Base-by-base conservation (phyloP, 129 eudicot species). In the Lonicera japonica region DNA sequence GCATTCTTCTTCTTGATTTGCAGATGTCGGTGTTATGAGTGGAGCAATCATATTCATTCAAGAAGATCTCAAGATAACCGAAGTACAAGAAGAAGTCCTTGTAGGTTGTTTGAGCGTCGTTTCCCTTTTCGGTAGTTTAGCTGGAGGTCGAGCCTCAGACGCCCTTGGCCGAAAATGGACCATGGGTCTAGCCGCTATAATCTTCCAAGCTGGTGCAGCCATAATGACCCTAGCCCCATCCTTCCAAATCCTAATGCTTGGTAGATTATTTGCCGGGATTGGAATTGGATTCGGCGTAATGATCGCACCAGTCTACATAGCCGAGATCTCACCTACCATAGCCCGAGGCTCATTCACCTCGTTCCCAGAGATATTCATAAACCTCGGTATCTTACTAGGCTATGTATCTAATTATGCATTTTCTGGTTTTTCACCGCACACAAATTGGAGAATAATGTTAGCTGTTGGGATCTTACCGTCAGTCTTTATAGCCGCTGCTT, bases 21-120 rank as follows among this genome's bases (percentile, higher is more conserved):
- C 90, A 88, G 94, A 88, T 82, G 85, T 84, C 7, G 96, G 96
- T 47, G 96, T 88, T 53, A 88, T 88, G 96, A 85, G 96, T 62
- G 96, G 96, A 64, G 96, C 96, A 51, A 84, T 88, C 60, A 61
- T 88, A 62, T 88, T 88, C 52, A 82, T 88, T 40, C 78, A 88
- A 69, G 87, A 84, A 73, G 96, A 88, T 70, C 64, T 84, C 24
- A 77, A 88, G 45, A 84, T 85, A 56, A 79, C 81, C 9, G 96
- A 88, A 65, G 84, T 88, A 11, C 89, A 88, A 82, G 80, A 73
- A 82, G 96, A 88, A 79, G 60, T 85, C 15, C 84, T 88, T 4
- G 85, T 88, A 0, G 96, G 96, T 15, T 79, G 76, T 39, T 52
- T 88, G 51, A 88, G 96, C 73, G 86, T 88, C 59, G 73, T 88